Percentiles rank a stretch among this genome's conserved stretches.
Evolutionary conservation across 225 moss, liverwort and hornwort genomes (phyloP).

Genomic region (Bryum argenteum): DNA sequence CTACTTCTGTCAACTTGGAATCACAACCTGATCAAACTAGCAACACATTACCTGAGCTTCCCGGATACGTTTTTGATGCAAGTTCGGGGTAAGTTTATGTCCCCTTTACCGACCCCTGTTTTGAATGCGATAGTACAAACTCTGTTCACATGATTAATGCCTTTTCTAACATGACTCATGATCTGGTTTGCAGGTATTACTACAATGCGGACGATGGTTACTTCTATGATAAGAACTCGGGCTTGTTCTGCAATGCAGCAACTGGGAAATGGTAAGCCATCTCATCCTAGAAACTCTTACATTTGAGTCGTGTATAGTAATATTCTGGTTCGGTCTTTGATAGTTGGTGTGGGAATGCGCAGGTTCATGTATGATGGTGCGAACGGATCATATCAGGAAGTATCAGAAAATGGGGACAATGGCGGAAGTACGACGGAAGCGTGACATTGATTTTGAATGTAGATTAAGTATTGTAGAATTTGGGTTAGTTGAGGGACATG

Average conservation of each 20-base stretch:
- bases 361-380: constrained; percentile 61
- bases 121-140: neutral
- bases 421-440: constrained; percentile 29
- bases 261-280: constrained; percentile 73
- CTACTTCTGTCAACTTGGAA: constrained; percentile 31
- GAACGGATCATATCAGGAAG: constrained; percentile 51
- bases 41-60: constrained; percentile 61
- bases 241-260: constrained; percentile 81
- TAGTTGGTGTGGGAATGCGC: constrained; percentile 30
- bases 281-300: neutral
- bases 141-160: constrained; percentile 6
- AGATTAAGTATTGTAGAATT: constrained; percentile 9
- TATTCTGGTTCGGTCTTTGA: constrained; percentile 3
- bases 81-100: constrained; percentile 67
- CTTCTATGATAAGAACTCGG: constrained; percentile 77
- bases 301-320: neutral
- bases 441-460: constrained; percentile 25
- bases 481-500: constrained; percentile 8
- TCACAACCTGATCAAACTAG: constrained; percentile 38
- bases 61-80: constrained; percentile 86
- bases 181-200: constrained; percentile 66
- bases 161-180: constrained; percentile 10
- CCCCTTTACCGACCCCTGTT: neutral
- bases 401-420: constrained; percentile 47
- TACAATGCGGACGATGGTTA: constrained; percentile 86